Conservation (phyloP, 139 green algal genomes). For the Microglena sp. region DNA sequence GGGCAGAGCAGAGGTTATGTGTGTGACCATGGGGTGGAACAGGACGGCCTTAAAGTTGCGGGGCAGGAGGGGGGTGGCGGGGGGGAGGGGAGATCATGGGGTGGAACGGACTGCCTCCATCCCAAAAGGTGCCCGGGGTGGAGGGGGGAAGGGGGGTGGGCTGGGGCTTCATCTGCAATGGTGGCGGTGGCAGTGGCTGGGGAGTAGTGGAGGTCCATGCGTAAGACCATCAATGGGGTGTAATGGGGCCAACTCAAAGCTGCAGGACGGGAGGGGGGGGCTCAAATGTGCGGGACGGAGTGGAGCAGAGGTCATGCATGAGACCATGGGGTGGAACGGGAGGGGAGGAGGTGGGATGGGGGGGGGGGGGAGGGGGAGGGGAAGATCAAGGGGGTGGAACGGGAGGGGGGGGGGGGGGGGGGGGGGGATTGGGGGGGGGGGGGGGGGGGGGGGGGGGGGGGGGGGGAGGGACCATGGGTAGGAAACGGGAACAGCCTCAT, state of each 20-base stretch:
- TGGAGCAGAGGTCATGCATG: constrained; percentile 1
- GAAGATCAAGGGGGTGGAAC: too few species aligned
- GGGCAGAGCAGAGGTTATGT: constrained; percentile 8
- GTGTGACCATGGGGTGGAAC: constrained; percentile 12
- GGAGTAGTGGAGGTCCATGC: too few species aligned
- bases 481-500: too few species aligned
- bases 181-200: constrained; percentile 15
- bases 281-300: constrained; percentile 12
- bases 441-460: too few species aligned
- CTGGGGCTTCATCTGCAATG: constrained; percentile 28
- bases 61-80: too few species aligned
- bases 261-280: too few species aligned
- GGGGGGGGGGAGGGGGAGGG: too few species aligned
- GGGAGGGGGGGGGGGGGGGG: too few species aligned
- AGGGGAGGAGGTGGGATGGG: background rate
- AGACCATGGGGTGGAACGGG: constrained; percentile 12
- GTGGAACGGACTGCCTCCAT: background rate
- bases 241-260: background rate
- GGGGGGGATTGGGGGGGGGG: too few species aligned
- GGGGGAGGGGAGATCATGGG: background rate
- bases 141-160: constrained; percentile 11
- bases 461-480: too few species aligned
- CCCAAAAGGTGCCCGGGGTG: too few species aligned
- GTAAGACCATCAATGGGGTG: constrained; percentile 13
- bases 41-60: background rate